Conservation (phyloP, 495 filamentous ascomycete species). For the Pyrenula aspistea region DNA sequence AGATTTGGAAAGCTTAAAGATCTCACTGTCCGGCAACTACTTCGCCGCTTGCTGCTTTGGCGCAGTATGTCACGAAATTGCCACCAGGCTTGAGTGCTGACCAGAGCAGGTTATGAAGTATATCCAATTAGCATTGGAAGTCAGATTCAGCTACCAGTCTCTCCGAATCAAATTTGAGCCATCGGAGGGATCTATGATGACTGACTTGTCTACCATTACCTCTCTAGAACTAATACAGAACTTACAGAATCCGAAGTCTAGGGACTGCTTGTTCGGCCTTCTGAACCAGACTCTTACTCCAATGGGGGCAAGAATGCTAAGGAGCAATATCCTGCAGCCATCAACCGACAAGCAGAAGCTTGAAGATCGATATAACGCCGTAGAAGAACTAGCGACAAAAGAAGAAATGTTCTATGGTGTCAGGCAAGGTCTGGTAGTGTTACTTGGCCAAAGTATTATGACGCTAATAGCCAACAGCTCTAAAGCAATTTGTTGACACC, state of each 20-base stretch:
- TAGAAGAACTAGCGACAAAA: conserved; percentile 72
- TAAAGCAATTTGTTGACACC: conserved; percentile 63
- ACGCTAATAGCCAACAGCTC: conserved; percentile 26
- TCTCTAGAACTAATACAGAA: conserved; percentile 89
- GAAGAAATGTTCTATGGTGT: conserved; percentile 80
- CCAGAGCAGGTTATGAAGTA: conserved; percentile 61
- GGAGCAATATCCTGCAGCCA: conserved; percentile 81
- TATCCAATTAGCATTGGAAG: conserved; percentile 52
- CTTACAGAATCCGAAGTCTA: conserved; percentile 59
- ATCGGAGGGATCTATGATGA: conserved; percentile 90
- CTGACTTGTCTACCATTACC: conserved; percentile 74
- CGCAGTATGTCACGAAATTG: conserved; percentile 45
- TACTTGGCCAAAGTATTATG: not conserved
- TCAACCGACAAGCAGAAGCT: conserved; percentile 56
- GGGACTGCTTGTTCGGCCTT: conserved; percentile 68
- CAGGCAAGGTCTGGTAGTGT: conserved; percentile 37
- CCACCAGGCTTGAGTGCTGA: conserved; percentile 11
- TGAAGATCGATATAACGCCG: conserved; percentile 60
- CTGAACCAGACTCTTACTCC: conserved; percentile 77
- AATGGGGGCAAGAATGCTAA: conserved; percentile 73
- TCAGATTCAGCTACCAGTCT: conserved; percentile 61
- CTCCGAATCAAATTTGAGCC: conserved; percentile 77
- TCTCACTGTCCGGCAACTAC: conserved; percentile 70
- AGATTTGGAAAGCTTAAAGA: conserved; percentile 66
- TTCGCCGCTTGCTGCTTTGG: conserved; percentile 84